Base-by-base conservation (phyloP, 1,139 yeast genomes). In the Candida labiduridarum region DNA sequence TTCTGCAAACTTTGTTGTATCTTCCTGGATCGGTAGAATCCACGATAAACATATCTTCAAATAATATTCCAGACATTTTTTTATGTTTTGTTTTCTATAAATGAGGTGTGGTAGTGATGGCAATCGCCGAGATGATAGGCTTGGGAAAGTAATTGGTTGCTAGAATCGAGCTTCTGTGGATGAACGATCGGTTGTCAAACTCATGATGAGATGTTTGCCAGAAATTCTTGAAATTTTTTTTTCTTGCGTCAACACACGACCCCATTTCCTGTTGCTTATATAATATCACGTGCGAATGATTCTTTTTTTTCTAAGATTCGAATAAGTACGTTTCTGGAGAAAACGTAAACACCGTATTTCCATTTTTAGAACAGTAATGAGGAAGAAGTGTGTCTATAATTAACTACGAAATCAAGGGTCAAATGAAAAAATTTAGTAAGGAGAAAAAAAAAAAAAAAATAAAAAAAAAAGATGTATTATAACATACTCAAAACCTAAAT, bases 1-100 rank as follows among this genome's bases (percentile, higher is more conserved):
- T 82, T 63, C 99, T 87, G 34, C 91, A 78, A 15, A 94, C 98
- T 65, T 89, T 89, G 79, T 90, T 96, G 77, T 95, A 94, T 65
- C 96, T 84, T 49, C 92, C 96, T 34, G 87, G 73, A 67, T 94
- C 99, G 48, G 89, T 86, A 44, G 94, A 84, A 56, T 87, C 87
- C 64, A 94, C 86, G 57, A 84, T 84, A 76, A 95, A 94, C 71
- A 91, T 85, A 72, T 94, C 99, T 71, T 94, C 98, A 67, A 95
- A 94, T 56, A 95, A 80, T 44, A 95, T 87, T 57, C 88, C 78
- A 52, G 95, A 85, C 96, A 88, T 88, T 49, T 49, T 53, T 12
- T 42, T 18, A n/a, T n/a, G n/a, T 55, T 25, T 43, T 36, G 19
- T 11, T 38, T 15, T 47, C 30, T 36, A 16, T 33, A 22, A 12